phyloP scores from a whole-genome alignment of 2,329 filamentous ascomycete species.

The Hymenoscyphus infarciens region DNA sequence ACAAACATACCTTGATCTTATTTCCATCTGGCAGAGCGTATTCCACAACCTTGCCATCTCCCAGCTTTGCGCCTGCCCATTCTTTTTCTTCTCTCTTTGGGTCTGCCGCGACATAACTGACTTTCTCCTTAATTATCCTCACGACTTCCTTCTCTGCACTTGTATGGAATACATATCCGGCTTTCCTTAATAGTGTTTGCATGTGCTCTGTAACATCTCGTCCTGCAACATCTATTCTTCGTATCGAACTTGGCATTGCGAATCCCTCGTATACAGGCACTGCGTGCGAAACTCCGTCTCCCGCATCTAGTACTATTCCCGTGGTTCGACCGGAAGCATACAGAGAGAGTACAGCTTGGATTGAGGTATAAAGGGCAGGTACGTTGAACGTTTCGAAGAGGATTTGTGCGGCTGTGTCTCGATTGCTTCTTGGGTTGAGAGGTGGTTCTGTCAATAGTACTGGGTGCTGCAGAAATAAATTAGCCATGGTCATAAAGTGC shows the following conservation, averaged over 20 bases:
- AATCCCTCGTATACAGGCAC: conserved; percentile 98
- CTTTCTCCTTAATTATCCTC: conserved; percentile 91
- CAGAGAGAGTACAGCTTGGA: conserved; percentile 92
- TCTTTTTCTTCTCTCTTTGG: conserved; percentile 95
- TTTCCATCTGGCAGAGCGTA: conserved; percentile 91
- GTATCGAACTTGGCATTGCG: conserved; percentile 91
- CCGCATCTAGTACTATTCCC: conserved; percentile 90
- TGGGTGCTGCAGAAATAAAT: conserved; percentile 61
- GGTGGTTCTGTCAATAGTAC: conserved; percentile 95
- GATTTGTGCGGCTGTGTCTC: conserved; percentile 94
- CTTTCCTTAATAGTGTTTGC: conserved; percentile 86
- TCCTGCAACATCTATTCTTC: conserved; percentile 92
- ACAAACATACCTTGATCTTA: conserved; percentile 70
- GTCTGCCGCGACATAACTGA: conserved; percentile 86
- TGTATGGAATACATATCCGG: conserved; percentile 91
- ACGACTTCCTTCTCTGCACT: conserved; percentile 99
- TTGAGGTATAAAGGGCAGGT: conserved; percentile 91
- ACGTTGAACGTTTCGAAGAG: conserved; percentile 99
- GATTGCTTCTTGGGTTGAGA: conserved; percentile 90
- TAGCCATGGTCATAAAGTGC: neutral
- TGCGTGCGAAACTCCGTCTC: conserved; percentile 94
- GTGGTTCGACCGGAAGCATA: conserved; percentile 96
- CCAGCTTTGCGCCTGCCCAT: conserved; percentile 77
- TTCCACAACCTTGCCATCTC: conserved; percentile 74
- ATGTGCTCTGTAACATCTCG: conserved; percentile 95